Conservation (phyloP, 345 rosid genomes). For the Brassica carinata region DNA sequence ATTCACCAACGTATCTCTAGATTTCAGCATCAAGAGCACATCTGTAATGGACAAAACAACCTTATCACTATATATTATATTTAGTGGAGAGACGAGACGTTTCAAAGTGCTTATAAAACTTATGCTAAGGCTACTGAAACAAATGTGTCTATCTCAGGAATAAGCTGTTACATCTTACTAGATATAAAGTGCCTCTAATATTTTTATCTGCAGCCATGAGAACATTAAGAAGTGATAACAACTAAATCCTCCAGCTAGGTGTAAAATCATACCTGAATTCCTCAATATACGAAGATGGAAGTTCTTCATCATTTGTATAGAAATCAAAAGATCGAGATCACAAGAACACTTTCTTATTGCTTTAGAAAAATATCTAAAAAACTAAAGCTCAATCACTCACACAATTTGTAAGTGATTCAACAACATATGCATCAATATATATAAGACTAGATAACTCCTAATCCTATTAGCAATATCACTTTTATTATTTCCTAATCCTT, state of each 20-base stretch:
- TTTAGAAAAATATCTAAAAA: no score
- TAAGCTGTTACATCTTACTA: background rate
- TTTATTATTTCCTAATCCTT: no score
- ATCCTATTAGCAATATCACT: no score
- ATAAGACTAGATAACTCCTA: no score
- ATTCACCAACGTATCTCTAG: constrained; percentile 78
- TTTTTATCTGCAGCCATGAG: constrained; percentile 3
- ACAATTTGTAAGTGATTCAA: no score
- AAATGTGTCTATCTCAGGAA: no score
- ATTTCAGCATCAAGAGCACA: constrained; percentile 84
- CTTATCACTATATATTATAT: no score
- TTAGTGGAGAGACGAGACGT: background rate
- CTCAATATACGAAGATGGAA: constrained; percentile 78
- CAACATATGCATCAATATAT: no score
- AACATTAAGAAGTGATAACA: background rate
- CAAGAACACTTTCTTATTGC: no score
- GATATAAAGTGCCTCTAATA: background rate
- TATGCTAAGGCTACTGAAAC: background rate
- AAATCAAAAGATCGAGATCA: no score
- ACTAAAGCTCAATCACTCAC: no score
- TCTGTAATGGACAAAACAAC: constrained; percentile 47
- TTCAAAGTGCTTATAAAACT: background rate
- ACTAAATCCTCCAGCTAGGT: constrained; percentile 20
- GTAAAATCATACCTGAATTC: constrained; percentile 67
- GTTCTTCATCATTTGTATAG: constrained; percentile 72